Conservation (phyloP, 176 grass and related monocot genomes). For the Aegilops umbellulata region DNA sequence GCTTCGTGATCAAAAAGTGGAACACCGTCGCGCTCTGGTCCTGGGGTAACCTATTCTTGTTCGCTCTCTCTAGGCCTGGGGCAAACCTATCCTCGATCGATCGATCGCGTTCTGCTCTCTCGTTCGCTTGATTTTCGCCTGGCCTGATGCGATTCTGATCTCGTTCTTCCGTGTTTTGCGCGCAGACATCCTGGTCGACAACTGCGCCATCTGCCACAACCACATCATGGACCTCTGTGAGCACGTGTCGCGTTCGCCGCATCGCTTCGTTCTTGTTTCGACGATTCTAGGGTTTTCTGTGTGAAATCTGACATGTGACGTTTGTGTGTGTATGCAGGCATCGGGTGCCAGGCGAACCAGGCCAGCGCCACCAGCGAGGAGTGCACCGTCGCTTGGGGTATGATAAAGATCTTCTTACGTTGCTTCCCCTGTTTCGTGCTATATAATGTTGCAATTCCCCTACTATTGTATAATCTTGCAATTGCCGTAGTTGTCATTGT, state of each 20-base stretch:
- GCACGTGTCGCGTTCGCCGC: not conserved
- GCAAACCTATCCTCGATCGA: conserved; percentile 19
- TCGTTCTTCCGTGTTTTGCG: not conserved
- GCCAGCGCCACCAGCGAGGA: conserved; percentile 96
- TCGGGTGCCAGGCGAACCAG: conserved; percentile 99
- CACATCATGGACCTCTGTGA: conserved; percentile 99
- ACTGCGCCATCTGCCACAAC: conserved; percentile 97
- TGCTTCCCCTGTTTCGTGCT: not conserved
- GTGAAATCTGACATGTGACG: conserved; percentile 4
- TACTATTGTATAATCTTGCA: not conserved
- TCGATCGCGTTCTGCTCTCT: not conserved
- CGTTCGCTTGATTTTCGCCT: not conserved
- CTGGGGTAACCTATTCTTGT: conserved; percentile 60
- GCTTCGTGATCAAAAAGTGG: conserved; percentile 99
- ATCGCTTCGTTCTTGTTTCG: conserved; percentile 8
- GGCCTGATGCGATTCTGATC: conserved; percentile 14
- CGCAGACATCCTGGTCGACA: conserved; percentile 96
- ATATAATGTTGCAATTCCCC: not conserved
- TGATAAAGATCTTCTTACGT: not conserved
- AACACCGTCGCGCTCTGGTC: conserved; percentile 98
- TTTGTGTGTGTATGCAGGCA: conserved; percentile 51
- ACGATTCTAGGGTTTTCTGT: conserved; percentile 24
- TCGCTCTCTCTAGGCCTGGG: conserved; percentile 64
- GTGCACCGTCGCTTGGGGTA: conserved; percentile 99
- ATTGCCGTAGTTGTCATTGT: not conserved